Evolutionary conservation across 1,139 yeast genomes (phyloP), one percentile per base, ranked within the genome.

Genomic region (Taphrina betulina): DNA sequence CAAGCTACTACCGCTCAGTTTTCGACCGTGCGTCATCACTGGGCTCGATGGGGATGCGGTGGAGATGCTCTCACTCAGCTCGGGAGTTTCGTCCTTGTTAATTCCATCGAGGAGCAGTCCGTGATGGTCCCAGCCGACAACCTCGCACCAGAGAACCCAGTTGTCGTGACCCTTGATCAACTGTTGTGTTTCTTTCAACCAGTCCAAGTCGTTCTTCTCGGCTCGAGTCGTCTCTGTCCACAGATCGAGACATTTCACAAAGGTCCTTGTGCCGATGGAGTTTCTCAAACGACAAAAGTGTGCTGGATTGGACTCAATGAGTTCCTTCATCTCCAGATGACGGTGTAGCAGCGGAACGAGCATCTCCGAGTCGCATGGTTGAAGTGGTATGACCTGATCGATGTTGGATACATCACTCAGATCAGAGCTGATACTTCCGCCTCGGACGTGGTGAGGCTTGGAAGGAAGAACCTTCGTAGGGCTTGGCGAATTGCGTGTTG

Each of bases 371-470:
- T 31, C 46, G 41, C 54, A 50, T 16, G 35, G 40, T 24, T 50
- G 54, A 12, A 50, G 19, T 3, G 54, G 54, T 12, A 50, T 50
- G 46, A 50, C 40, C 17, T 50, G 54, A n/a, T 50, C 54, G 23
- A 40, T 40, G 19, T 26, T 19, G 26, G 42, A 19, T 7, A 46
- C 31, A 3, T 38, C 42, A 5, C 20, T 10, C 36, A 29, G 12
- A 22, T 37, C 44, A 3, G 36, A 29, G 5, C 26, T 10, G 26
- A 50, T 40, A 2, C 44, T 17, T 2, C 54, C 54, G 8, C 54
- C 54, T 22, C 54, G 45, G 12, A 50, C 54, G 29, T 50, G 54
- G 20, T 34, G 54, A 4, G 54, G 54, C 23, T 50, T 50, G 12
- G 31, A 16, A 14, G 54, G 54, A 17, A 22, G 19, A 2, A 50